Evolutionary conservation across 768 basidiomycete species (phyloP).

Genomic region (Mycena sanguinolenta): DNA sequence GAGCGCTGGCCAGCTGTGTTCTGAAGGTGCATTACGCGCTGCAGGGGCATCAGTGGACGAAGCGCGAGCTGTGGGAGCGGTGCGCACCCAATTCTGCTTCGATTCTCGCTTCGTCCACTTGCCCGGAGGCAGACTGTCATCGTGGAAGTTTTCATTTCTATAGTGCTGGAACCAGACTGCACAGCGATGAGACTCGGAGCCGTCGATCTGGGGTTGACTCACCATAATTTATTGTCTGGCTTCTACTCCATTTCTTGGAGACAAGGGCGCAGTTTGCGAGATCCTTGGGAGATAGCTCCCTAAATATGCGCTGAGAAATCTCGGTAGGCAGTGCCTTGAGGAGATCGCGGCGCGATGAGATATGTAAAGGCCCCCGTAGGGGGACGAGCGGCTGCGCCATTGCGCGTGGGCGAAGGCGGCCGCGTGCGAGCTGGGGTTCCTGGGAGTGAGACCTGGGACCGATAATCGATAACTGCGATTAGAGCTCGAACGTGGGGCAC

Average conservation of each 20-base stretch:
- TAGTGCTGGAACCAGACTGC: constrained; percentile 96
- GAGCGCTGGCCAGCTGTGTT: constrained; percentile 54
- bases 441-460: constrained; percentile 71
- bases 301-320: constrained; percentile 83
- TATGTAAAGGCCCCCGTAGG: constrained; percentile 61
- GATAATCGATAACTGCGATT: constrained; percentile 11
- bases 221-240: constrained; percentile 94
- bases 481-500: constrained; percentile 43
- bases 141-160: constrained; percentile 88
- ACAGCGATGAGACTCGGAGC: not conserved
- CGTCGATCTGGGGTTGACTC: constrained; percentile 36
- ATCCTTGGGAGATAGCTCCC: constrained; percentile 69
- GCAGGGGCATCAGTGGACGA: constrained; percentile 20
- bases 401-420: constrained; percentile 65
- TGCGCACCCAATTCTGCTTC: constrained; percentile 89
- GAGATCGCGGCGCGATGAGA: constrained; percentile 65
- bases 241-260: constrained; percentile 88
- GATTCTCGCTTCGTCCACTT: constrained; percentile 96
- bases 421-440: constrained; percentile 78
- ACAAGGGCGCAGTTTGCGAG: constrained; percentile 86
- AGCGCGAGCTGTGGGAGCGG: constrained; percentile 4
- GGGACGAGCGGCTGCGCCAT: constrained; percentile 62
- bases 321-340: constrained; percentile 84
- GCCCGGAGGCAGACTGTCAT: constrained; percentile 80
- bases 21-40: constrained; percentile 69